Evolutionary conservation across 768 basidiomycete species (phyloP).

Genomic region (Clavulina sp.): DNA sequence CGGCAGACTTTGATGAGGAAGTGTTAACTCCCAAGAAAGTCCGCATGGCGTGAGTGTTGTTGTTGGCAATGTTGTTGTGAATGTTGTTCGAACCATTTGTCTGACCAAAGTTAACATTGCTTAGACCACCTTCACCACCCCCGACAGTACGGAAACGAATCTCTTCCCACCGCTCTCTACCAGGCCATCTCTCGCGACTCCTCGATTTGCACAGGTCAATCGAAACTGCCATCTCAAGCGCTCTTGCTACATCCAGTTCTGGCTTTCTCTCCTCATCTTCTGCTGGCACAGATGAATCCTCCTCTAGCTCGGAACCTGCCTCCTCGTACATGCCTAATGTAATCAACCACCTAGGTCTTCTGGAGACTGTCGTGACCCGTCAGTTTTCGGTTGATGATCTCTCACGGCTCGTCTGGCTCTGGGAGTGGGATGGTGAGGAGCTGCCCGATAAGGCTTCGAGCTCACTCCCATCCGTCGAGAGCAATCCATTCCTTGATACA

Average conservation of each 20-base stretch:
- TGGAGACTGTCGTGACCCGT: slow-evolving; percentile 33
- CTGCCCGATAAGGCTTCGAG: slow-evolving; percentile 10
- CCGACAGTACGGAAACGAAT: background rate
- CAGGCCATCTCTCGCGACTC: slow-evolving; percentile 36
- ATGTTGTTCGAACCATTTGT: background rate
- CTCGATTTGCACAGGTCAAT: slow-evolving; percentile 46
- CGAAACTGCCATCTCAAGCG: slow-evolving; percentile 71
- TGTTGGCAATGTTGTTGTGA: background rate
- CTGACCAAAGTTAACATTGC: background rate
- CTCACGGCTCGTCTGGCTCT: slow-evolving; percentile 65
- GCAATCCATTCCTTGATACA: slow-evolving; percentile 14
- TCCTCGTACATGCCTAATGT: slow-evolving; percentile 55
- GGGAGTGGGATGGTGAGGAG: slow-evolving; percentile 63
- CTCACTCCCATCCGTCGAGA: background rate
- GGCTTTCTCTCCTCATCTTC: slow-evolving; percentile 4
- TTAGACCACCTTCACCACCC: background rate
- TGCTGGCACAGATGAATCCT: background rate
- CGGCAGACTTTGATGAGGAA: slow-evolving; percentile 8
- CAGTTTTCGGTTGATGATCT: slow-evolving; percentile 34
- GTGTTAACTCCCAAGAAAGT: slow-evolving; percentile 13
- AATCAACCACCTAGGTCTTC: slow-evolving; percentile 63
- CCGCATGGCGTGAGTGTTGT: slow-evolving; percentile 3
- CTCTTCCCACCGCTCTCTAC: no score
- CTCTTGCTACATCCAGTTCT: slow-evolving; percentile 47
- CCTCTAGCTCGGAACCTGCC: slow-evolving; percentile 34